Evolutionary conservation across 306 rosid genomes (phyloP).

Genomic region (Rosa chinensis): DNA sequence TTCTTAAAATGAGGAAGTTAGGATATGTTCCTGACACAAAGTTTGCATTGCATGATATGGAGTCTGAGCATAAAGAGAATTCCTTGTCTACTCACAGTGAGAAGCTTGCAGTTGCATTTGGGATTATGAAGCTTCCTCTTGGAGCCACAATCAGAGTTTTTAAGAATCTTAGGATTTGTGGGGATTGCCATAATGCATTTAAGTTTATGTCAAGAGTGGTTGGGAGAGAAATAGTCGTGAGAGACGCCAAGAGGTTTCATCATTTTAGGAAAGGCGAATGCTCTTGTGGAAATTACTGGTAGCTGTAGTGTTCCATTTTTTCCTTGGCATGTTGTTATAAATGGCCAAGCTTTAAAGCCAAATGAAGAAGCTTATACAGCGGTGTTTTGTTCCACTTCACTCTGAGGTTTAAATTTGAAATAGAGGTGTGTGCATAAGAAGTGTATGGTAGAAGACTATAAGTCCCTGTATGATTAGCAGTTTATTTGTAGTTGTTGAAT

Average conservation of each 20-base stretch:
- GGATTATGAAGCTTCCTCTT: constrained; percentile 26
- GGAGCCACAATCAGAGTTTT: constrained; percentile 26
- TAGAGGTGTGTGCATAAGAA: background rate
- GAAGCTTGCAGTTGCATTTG: constrained; percentile 30
- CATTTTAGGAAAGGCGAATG: constrained; percentile 17
- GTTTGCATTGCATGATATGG: constrained; percentile 26
- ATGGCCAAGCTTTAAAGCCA: background rate
- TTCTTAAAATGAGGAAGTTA: constrained; percentile 25
- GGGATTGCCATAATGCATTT: constrained; percentile 20
- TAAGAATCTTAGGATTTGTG: constrained; percentile 29
- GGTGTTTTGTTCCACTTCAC: background rate
- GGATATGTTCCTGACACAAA: constrained; percentile 28
- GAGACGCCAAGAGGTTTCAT: constrained; percentile 17
- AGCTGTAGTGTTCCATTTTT: background rate
- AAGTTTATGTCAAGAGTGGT: constrained; percentile 23
- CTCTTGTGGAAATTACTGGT: constrained; percentile 34
- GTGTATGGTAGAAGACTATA: background rate
- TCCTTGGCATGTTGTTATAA: background rate
- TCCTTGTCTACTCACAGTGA: constrained; percentile 33
- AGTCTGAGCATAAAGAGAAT: constrained; percentile 23
- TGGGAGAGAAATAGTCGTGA: constrained; percentile 19
- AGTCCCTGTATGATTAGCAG: background rate
- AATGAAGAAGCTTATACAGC: background rate
- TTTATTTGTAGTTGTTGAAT: background rate
- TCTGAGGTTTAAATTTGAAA: background rate